These are phyloP conservation scores for Thalassiosira profunda DNA, from an alignment of 108 stramenopile genomes.

Conservation along the genomic window DNA sequence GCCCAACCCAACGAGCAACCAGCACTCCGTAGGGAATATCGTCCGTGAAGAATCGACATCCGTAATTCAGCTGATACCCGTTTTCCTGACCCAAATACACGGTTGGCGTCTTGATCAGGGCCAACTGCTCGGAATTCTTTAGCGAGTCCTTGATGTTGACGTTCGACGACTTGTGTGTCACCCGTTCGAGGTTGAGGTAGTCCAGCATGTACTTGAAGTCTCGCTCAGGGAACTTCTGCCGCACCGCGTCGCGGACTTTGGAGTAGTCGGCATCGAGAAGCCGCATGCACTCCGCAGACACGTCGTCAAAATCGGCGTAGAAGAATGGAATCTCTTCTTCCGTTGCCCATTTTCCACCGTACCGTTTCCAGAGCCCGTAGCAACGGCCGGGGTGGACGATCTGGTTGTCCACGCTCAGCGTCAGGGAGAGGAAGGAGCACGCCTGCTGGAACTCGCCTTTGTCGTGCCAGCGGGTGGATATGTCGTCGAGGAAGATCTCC, in stretches of 20 bases:
- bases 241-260: conserved; percentile 38
- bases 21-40: conserved; percentile 60
- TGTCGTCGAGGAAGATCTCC: conserved; percentile 46
- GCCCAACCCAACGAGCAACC: conserved; percentile 50
- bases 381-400: conserved; percentile 57
- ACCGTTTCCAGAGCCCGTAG: conserved; percentile 58
- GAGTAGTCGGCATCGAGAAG: conserved; percentile 49
- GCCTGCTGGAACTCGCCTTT: conserved; percentile 50
- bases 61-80: conserved; percentile 25
- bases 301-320: conserved; percentile 57
- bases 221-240: conserved; percentile 38
- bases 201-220: conserved; percentile 59
- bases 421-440: conserved; percentile 49
- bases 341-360: conserved; percentile 44
- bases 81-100: conserved; percentile 37
- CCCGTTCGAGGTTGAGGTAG: conserved; percentile 49
- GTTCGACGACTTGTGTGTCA: conserved; percentile 37
- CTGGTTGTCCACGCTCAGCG: conserved; percentile 58
- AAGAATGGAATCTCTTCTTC: conserved; percentile 52
- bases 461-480: conserved; percentile 21
- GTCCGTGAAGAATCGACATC: conserved; percentile 54
- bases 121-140: conserved; percentile 45
- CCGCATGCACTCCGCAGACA: conserved; percentile 40
- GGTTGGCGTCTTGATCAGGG: conserved; percentile 52
- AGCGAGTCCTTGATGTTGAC: conserved; percentile 50